phyloP scores from a whole-genome alignment of 2,329 filamentous ascomycete genomes.

The Aspergillus ochraceoroseus region DNA sequence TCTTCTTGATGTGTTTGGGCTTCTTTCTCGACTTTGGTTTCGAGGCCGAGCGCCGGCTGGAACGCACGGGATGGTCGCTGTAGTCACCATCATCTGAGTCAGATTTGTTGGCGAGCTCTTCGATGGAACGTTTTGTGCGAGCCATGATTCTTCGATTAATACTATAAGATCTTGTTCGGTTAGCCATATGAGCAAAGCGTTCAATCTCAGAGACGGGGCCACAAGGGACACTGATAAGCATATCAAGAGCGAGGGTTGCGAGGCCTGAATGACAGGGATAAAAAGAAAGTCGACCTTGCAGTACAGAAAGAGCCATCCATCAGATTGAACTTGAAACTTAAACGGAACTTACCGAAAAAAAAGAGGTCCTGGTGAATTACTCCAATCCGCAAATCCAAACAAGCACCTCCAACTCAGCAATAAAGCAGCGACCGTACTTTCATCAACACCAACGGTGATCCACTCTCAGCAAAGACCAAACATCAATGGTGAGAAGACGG shows the following conservation, averaged over 20 bases:
- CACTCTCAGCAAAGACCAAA: conserved; percentile 1
- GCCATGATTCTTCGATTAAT: conserved; percentile 30
- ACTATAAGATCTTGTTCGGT: too few species aligned
- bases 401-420: conserved; percentile 11
- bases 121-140: conserved; percentile 40
- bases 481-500: conserved; percentile 14
- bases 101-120: conserved; percentile 43
- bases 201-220: too few species aligned
- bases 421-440: conserved; percentile 4
- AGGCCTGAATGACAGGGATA: too few species aligned
- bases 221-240: too few species aligned
- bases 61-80: conserved; percentile 33
- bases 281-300: neutral
- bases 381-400: conserved; percentile 14
- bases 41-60: conserved; percentile 26
- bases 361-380: neutral
- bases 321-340: neutral
- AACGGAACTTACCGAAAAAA: neutral
- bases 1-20: conserved; percentile 33
- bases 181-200: conserved; percentile 8
- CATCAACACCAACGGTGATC: neutral
- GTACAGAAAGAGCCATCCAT: neutral
- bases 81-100: conserved; percentile 47
- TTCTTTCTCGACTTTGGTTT: conserved; percentile 35
- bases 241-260: too few species aligned